Base-by-base conservation (phyloP, 441 rosid genomes). In the Hura crepitans region DNA sequence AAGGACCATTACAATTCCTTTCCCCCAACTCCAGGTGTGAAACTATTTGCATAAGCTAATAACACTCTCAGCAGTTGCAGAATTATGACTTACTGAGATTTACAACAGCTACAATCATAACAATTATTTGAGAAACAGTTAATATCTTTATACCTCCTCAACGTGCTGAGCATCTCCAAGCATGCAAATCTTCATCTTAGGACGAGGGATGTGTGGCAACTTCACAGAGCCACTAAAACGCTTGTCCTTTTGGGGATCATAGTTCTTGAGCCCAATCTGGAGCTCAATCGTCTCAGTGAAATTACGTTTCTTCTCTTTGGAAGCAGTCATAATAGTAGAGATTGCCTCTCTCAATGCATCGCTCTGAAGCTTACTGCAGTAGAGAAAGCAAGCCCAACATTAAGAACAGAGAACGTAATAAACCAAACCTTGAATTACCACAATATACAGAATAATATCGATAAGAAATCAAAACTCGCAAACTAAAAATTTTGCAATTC, bases 111-210 rank as follows among this genome's bases (percentile, higher is more conserved):
- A 12, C 4, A 9, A 22, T 5, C 12, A 42, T 14, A 17, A 9
- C 3, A 6, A 8, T 10, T 9, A 9, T 42, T 42, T 0, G 13
- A 42, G 46, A 33, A 33, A 37, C 7, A 5, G 42, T 37, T 37
- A 5, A 42, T 42, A 14, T 2, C 46, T 20, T 49, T 23, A 69
- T 72, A 93, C 98, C 93, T 91, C 95, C 75, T 93, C 98, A 5
- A 93, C 96, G 39, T 93, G 98, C 73, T 93, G 98, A 27, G 98
- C 98, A 65, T 93, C 98, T 53, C 98, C 97, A 22, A 93, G 95
- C 97, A 93, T 93, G 82, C 98, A 93, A 30, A 93, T 86, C 79
- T 87, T 93, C 98, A 93, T 93, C 82, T 93, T 93, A 1, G 98
- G 96, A 46, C 98, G 95, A 5, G 98, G 98, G 66, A 93, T 86